A percentile compares a stretch with the other conserved stretches of the same genome.
phyloP scores from a whole-genome alignment of 1,284 basidiomycete species.

The Ustilago vetiveriae region DNA sequence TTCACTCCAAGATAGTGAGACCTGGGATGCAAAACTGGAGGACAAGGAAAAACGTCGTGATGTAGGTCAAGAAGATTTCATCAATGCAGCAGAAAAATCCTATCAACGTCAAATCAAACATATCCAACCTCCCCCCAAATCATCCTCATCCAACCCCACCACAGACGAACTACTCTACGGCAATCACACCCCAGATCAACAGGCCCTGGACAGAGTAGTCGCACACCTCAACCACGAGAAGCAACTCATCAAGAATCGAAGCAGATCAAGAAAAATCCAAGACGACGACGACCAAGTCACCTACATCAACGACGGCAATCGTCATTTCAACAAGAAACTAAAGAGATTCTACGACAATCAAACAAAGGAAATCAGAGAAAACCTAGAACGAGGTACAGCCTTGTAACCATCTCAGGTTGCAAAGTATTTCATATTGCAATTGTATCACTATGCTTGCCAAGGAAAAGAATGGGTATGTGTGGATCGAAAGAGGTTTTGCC shows the following conservation, averaged over 20 bases:
- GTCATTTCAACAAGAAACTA: conserved; percentile 99
- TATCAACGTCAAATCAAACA: conserved; percentile 90
- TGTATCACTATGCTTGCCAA: no score
- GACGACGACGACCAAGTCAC: conserved; percentile 95
- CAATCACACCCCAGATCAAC: conserved; percentile 91
- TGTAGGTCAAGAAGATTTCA: conserved; percentile 88
- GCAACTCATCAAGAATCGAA: conserved; percentile 73
- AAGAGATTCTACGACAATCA: conserved; percentile 97
- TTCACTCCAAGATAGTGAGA: conserved; percentile 91
- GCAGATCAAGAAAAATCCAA: conserved; percentile 83
- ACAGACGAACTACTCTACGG: no score
- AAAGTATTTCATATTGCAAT: no score
- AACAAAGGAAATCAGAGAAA: conserved; percentile 76
- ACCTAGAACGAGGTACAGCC: conserved; percentile 53
- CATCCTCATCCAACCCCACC: neutral
- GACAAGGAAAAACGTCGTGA: conserved; percentile 82
- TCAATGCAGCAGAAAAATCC: conserved; percentile 83
- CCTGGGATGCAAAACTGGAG: conserved; percentile 87
- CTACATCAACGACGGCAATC: conserved; percentile 98
- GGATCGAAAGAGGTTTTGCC: no score
- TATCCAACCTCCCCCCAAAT: conserved; percentile 81
- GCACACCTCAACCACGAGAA: conserved; percentile 86
- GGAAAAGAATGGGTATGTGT: no score
- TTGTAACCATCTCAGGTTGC: no score
- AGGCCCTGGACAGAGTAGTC: conserved; percentile 91